Base-by-base conservation (phyloP, 257 asterid genomes). In the Sherardia arvensis region DNA sequence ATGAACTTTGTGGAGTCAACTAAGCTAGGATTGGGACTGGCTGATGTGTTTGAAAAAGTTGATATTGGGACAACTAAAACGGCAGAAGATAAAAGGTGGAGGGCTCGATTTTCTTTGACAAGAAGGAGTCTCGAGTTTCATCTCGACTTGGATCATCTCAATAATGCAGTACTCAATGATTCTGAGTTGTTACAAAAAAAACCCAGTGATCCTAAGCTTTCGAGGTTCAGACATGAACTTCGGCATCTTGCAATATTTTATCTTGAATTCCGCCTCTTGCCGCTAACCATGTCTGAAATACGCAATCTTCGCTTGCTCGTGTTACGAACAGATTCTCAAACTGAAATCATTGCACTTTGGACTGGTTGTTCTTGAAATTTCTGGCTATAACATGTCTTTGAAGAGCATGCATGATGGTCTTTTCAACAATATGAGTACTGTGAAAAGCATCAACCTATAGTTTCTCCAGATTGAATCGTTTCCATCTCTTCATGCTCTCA, bases 291-390 rank as follows among this genome's bases (percentile, higher is more conserved):
- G 20, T 56, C 22, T 7, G 26, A 65, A 40, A 55, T 63, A 74
- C 11, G 1, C 29, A 61, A 67, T 14, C 77, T 72, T 64, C 77
- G 67, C 34, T 28, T 77, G 20, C 76, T 81, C 9, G 78, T 77
- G 66, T 76, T 81, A 3, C 53, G 71, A 67, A 2, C 29, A 4
- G n/a, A 40, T 38, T 27, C 22, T 28, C 3, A 27, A 59, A 14
- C 3, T 60, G 18, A 36, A 47, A n/a, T n/a, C n/a, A 14, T 9
- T 21, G 25, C 34, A 15, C 54, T 61, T 17, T 27, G 21, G 25
- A 7, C 62, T 81, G 15, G 36, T 53, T 28, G 74, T 76, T 78
- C 71, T 81, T 57, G 86, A 81, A 68, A 73, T 81, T 51, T 81
- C 86, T 3, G 83, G 84, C 38, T 65, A 78, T 14, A 62, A 60